These are phyloP conservation scores for Paramicrosporidium saccamoebae DNA, from an alignment of 371 early-diverging fungal genomes.

Conservation along the genomic window DNA sequence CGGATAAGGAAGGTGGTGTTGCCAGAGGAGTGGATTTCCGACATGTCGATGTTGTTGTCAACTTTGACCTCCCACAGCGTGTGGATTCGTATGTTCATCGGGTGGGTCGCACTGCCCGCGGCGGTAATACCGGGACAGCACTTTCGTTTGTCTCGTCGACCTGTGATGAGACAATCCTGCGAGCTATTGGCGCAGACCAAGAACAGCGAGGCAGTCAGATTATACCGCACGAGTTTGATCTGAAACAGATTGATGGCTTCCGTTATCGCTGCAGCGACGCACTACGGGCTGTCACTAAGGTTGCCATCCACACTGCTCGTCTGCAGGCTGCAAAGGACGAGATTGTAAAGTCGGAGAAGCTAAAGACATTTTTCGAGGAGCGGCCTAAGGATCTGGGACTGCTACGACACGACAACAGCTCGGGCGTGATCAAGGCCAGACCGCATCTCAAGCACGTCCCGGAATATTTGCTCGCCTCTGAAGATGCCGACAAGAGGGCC, in stretches of 20 bases:
- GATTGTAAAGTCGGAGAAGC: constrained; percentile 65
- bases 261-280: constrained; percentile 67
- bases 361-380: constrained; percentile 82
- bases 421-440: no score
- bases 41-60: constrained; percentile 70
- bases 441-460: constrained; percentile 71
- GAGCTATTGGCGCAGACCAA: no score
- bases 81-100: constrained; percentile 79
- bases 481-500: no score
- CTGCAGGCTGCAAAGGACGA: constrained; percentile 67
- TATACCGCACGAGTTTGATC: constrained; percentile 46
- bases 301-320: constrained; percentile 49
- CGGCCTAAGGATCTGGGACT: constrained; percentile 69
- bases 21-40: constrained; percentile 90
- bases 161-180: no score
- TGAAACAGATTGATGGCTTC: constrained; percentile 57
- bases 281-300: constrained; percentile 30
- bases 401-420: constrained; percentile 73
- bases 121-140: constrained; percentile 55
- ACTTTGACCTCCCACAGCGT: constrained; percentile 81
- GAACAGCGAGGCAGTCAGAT: constrained; percentile 13
- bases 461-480: constrained; percentile 53
- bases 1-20: constrained; percentile 68
- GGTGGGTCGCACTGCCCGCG: constrained; percentile 84
- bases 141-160: constrained; percentile 25